These are phyloP conservation scores for Schizophyllum amplum DNA, from an alignment of 1,284 basidiomycete species.

Conservation along the genomic window DNA sequence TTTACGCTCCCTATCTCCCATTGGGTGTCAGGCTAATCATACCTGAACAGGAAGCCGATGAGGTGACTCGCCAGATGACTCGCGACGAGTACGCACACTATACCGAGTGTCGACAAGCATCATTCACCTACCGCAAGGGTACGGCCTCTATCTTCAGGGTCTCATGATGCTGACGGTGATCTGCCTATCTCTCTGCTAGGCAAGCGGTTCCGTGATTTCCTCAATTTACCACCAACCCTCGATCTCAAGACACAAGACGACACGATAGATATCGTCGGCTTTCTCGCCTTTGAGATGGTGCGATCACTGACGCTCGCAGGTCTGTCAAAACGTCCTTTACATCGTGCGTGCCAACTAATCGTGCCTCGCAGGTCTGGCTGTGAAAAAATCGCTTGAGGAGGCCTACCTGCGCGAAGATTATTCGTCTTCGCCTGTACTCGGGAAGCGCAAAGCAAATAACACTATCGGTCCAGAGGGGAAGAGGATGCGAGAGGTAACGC, in stretches of 20 bases:
- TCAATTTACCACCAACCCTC: slow-evolving; percentile 84
- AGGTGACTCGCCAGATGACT: slow-evolving; percentile 93
- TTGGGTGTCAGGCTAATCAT: slow-evolving; percentile 1
- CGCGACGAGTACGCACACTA: slow-evolving; percentile 97
- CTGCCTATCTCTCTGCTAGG: slow-evolving; percentile 33
- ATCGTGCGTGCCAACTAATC: too few species aligned
- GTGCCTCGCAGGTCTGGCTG: slow-evolving; percentile 36
- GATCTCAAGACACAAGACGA: slow-evolving; percentile 93
- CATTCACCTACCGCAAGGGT: slow-evolving; percentile 96
- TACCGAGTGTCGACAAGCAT: slow-evolving; percentile 94
- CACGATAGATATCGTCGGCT: slow-evolving; percentile 94
- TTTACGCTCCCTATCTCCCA: slow-evolving; percentile 7
- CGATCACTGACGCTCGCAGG: slow-evolving; percentile 85
- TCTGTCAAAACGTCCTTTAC: too few species aligned
- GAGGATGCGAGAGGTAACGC: slow-evolving; percentile 51
- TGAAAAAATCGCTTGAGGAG: slow-evolving; percentile 75
- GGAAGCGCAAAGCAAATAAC: slow-evolving; percentile 56
- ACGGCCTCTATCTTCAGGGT: background rate
- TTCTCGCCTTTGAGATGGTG: slow-evolving; percentile 96
- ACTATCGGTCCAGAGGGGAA: slow-evolving; percentile 41
- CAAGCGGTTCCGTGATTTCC: slow-evolving; percentile 93
- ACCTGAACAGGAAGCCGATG: slow-evolving; percentile 77
- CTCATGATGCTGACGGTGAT: background rate
- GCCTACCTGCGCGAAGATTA: slow-evolving; percentile 61
- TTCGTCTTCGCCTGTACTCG: slow-evolving; percentile 45